Evolutionary conservation across 140 eudicot species (phyloP).

Genomic region (Flaveria floridana): DNA sequence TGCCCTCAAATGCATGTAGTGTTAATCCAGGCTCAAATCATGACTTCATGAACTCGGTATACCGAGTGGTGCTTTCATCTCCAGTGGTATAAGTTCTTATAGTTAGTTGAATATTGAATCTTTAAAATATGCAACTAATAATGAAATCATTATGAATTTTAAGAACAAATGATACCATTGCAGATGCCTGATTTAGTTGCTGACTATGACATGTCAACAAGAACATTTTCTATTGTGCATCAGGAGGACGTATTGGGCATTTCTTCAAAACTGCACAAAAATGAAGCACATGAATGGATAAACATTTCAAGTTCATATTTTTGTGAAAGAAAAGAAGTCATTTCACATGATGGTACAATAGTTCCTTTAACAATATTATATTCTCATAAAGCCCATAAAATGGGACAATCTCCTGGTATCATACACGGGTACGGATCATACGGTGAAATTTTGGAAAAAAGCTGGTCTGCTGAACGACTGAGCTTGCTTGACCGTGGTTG

Average conservation of each 20-base stretch:
- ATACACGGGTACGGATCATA: slow-evolving; percentile 89
- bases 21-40: slow-evolving; percentile 81
- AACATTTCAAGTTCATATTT: slow-evolving; percentile 50
- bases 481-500: slow-evolving; percentile 96
- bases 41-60: slow-evolving; percentile 63
- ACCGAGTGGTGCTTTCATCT: slow-evolving; percentile 77
- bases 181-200: slow-evolving; percentile 89
- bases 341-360: slow-evolving; percentile 61
- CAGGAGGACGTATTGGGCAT: slow-evolving; percentile 69
- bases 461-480: slow-evolving; percentile 77
- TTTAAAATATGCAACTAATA: slow-evolving; percentile 3
- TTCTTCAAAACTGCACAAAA: slow-evolving; percentile 23
- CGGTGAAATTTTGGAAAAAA: slow-evolving; percentile 75
- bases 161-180: slow-evolving; percentile 4
- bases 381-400: slow-evolving; percentile 54
- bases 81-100: slow-evolving; percentile 70
- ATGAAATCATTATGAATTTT: neutral
- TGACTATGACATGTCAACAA: slow-evolving; percentile 73
- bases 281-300: slow-evolving; percentile 40
- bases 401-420: slow-evolving; percentile 72
- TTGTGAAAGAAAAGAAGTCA: slow-evolving; percentile 66
- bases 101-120: neutral
- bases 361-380: slow-evolving; percentile 77
- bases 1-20: slow-evolving; percentile 60
- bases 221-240: slow-evolving; percentile 52